Evolutionary conservation across 2,329 filamentous ascomycete species (phyloP).

Genomic region (Aureobasidium sp.): DNA sequence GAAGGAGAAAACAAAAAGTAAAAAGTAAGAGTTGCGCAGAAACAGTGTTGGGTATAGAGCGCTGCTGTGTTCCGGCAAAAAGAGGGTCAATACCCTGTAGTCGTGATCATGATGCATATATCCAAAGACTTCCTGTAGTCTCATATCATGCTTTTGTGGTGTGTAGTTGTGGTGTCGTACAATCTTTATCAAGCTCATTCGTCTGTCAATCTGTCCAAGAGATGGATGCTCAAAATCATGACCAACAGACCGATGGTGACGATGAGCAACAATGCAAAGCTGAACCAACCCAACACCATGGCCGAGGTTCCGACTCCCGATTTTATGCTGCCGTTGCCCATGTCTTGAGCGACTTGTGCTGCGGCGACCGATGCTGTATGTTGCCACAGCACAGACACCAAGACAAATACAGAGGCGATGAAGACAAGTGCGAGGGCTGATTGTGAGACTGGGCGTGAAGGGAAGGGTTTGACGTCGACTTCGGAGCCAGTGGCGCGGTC

Average conservation of each 20-base stretch:
- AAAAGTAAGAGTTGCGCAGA: background rate
- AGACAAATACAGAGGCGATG: slow-evolving; percentile 57
- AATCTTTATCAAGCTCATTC: slow-evolving; percentile 1
- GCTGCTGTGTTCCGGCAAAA: background rate
- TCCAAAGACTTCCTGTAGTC: background rate
- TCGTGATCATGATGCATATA: slow-evolving; percentile 7
- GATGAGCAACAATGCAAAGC: slow-evolving; percentile 85
- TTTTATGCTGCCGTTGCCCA: slow-evolving; percentile 81
- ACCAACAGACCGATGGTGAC: slow-evolving; percentile 91
- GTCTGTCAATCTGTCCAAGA: slow-evolving; percentile 58
- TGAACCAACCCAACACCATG: slow-evolving; percentile 98
- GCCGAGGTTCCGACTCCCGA: slow-evolving; percentile 87
- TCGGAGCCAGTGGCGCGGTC: slow-evolving; percentile 70
- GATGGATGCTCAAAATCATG: slow-evolving; percentile 90
- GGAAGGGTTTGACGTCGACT: slow-evolving; percentile 88
- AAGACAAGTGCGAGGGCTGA: slow-evolving; percentile 89
- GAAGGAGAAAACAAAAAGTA: background rate
- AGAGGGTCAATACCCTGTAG: background rate
- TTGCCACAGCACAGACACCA: slow-evolving; percentile 71
- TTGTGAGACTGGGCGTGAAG: slow-evolving; percentile 85
- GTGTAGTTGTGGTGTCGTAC: background rate
- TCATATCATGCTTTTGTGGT: slow-evolving; percentile 1
- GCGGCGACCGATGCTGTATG: slow-evolving; percentile 96
- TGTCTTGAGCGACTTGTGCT: slow-evolving; percentile 84
- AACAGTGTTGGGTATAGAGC: background rate